Percentiles rank a stretch among this genome's conserved stretches.
Conservation (phyloP, 2,329 filamentous ascomycete species). For the Nemania sp. region DNA sequence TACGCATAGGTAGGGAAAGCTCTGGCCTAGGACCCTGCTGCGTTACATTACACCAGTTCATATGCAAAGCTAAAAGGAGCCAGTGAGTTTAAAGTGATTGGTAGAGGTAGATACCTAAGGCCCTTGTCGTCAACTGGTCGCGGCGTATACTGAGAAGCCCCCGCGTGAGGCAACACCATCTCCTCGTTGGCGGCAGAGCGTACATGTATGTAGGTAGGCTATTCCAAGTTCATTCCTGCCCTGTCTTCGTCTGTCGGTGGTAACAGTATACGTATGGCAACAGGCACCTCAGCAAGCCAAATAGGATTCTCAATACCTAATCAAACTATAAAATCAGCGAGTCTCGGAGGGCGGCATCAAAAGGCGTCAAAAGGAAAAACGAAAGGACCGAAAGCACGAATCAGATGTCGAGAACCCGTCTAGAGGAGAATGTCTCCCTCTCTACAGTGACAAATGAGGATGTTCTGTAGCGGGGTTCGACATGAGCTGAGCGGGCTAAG, state of each 20-base stretch:
- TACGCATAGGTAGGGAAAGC: no score
- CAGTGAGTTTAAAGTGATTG: slow-evolving; percentile 21
- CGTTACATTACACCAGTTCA: slow-evolving; percentile 22
- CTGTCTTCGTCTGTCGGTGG: background rate
- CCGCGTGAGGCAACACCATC: background rate
- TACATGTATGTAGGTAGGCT: background rate
- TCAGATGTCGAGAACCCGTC: slow-evolving; percentile 1
- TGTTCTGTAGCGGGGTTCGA: slow-evolving; percentile 13
- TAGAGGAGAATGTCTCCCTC: background rate
- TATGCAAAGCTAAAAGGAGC: slow-evolving; percentile 30
- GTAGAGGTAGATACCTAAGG: no score
- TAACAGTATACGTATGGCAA: no score
- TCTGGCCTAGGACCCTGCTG: slow-evolving; percentile 21
- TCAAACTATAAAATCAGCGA: slow-evolving; percentile 1
- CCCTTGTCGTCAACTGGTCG: background rate
- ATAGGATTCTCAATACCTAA: slow-evolving; percentile 4
- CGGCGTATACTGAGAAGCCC: background rate
- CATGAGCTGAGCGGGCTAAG: slow-evolving; percentile 6
- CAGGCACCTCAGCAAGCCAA: background rate
- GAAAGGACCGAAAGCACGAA: background rate
- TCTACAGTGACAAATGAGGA: slow-evolving; percentile 7
- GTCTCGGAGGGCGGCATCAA: background rate
- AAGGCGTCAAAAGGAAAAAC: no score
- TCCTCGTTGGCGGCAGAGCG: background rate
- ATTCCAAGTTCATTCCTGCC: background rate